These are phyloP conservation scores for Botrytis fragariae DNA, from an alignment of 2,329 filamentous ascomycete genomes.

Conservation along the genomic window DNA sequence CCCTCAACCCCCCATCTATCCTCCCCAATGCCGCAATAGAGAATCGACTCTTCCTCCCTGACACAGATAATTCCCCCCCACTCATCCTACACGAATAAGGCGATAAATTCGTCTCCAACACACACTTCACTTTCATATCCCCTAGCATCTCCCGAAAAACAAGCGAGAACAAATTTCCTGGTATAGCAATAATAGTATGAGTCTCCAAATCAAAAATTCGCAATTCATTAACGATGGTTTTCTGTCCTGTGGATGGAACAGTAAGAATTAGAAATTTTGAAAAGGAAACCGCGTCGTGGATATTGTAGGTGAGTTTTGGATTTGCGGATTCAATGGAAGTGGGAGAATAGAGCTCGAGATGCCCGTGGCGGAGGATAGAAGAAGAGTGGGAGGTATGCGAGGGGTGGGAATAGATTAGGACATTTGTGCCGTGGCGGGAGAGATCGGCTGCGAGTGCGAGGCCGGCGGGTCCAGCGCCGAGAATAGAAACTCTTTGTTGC, in stretches of 20 bases:
- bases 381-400: constrained; percentile 17
- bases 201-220: constrained; percentile 12
- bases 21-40: neutral
- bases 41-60: constrained; percentile 4
- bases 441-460: constrained; percentile 24
- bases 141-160: neutral
- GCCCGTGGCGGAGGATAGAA: constrained; percentile 8
- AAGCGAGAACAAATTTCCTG: constrained; percentile 3
- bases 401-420: constrained; percentile 23
- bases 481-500: constrained; percentile 23
- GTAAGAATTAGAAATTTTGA: constrained; percentile 22
- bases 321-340: constrained; percentile 8
- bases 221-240: constrained; percentile 16
- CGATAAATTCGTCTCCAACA: constrained; percentile 2
- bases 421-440: constrained; percentile 13
- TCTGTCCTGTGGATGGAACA: constrained; percentile 23
- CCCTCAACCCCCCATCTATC: neutral
- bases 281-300: constrained; percentile 18
- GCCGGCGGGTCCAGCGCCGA: constrained; percentile 23
- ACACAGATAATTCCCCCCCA: neutral
- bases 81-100: constrained; percentile 12
- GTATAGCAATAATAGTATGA: constrained; percentile 3
- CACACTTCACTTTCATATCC: neutral
- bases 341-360: neutral
- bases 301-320: constrained; percentile 16